Base-by-base conservation (phyloP, 768 basidiomycete genomes). In the Dendrothele bispora region DNA sequence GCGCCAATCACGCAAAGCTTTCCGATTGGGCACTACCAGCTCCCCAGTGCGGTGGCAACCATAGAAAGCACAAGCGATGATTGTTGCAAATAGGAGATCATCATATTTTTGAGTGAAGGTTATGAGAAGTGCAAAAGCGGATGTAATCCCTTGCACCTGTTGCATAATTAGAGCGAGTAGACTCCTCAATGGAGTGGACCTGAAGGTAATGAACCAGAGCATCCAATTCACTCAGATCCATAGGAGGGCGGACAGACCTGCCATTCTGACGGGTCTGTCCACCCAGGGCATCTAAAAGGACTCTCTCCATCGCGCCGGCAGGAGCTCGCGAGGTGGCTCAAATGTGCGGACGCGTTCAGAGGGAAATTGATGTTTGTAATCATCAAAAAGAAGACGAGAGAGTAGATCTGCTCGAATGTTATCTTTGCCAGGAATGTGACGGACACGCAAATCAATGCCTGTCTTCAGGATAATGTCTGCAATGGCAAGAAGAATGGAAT, bases 31-130 rank as follows among this genome's bases (percentile, higher is more conserved):
- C 32, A 54, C 26, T 15, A 61, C 39, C 4, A 62, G 56, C 27
- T 61, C 59, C 1, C 64, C 57, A 5, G 48, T 44, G 18, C 57
- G 45, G 51, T 66, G 64, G 35, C 64, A 66, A 6, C 47, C 60
- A 47, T 64, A 63, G 38, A 66, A 66, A n/a, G 45, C 39, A 29
- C 60, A 63, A 3, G 58, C 50, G 1, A 63, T 46, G 1, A 65
- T 39, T 2, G 49, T 53, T 12, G 43, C 45, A 39, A 65, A 63
- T 2, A 63, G 49, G 22, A 61, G 48, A 45, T 61, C 53, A 37
- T 63, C 60, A 39, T 56, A 63, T 3, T 12, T 57, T 47, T 6
- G 60, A 44, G 11, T 54, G 53, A 12, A 59, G 41, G 2, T 35
- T 17, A 46, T 57, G 44, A 0, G 20, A 26, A 3, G 21, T 24